phyloP scores from a whole-genome alignment of 164 flowering plant genomes.

The Platanus orientalis region DNA sequence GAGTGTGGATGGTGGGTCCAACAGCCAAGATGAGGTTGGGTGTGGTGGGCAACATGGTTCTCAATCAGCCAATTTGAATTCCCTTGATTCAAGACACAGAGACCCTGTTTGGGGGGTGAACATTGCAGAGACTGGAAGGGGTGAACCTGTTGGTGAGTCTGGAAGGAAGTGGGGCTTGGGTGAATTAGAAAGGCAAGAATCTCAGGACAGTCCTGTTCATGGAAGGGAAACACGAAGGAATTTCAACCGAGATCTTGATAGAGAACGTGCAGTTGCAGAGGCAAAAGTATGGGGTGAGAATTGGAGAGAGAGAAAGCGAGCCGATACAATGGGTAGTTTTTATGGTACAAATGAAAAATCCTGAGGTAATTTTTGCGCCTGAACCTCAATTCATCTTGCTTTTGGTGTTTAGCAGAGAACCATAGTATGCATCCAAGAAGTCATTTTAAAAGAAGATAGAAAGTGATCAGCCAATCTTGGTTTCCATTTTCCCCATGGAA shows the following conservation, averaged over 20 bases:
- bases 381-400: too few species aligned
- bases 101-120: slow-evolving; percentile 37
- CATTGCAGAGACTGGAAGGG: slow-evolving; percentile 39
- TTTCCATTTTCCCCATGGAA: too few species aligned
- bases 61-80: slow-evolving; percentile 55
- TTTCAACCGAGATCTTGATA: slow-evolving; percentile 53
- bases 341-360: slow-evolving; percentile 48
- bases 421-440: too few species aligned
- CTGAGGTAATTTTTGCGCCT: slow-evolving; percentile 3
- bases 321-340: slow-evolving; percentile 51
- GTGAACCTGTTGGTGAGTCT: slow-evolving; percentile 58
- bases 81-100: slow-evolving; percentile 62
- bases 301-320: slow-evolving; percentile 71
- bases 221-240: slow-evolving; percentile 50
- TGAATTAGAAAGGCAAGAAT: slow-evolving; percentile 55
- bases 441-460: too few species aligned
- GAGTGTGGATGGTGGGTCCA: slow-evolving; percentile 37
- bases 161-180: slow-evolving; percentile 67
- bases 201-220: slow-evolving; percentile 58
- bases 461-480: too few species aligned
- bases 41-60: slow-evolving; percentile 36
- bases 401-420: too few species aligned
- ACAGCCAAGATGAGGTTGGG: slow-evolving; percentile 36
- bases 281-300: slow-evolving; percentile 94
- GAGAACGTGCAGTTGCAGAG: slow-evolving; percentile 84